phyloP scores from a whole-genome alignment of 805 yeast species.

The Candida taoyuanica region DNA sequence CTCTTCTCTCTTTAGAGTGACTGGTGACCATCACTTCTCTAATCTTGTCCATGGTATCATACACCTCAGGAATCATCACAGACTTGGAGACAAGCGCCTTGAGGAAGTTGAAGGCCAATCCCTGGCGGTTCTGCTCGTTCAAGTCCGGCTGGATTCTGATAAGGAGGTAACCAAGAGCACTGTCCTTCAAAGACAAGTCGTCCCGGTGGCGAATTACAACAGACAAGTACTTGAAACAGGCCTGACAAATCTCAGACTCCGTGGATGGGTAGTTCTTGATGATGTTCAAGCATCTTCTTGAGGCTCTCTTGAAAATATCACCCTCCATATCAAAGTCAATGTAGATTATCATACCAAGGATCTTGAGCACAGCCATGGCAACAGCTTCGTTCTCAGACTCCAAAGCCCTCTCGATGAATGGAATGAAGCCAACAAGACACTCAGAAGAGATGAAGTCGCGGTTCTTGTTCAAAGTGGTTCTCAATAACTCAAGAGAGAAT shows the following conservation, averaged over 20 bases:
- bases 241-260: conserved; percentile 73
- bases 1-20: conserved; percentile 77
- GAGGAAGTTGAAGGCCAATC: conserved; percentile 79
- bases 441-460: conserved; percentile 52
- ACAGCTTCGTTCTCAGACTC: conserved; percentile 72
- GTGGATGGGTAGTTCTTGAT: conserved; percentile 76
- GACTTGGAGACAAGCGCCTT: conserved; percentile 73
- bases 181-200: conserved; percentile 59
- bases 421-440: conserved; percentile 69
- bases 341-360: conserved; percentile 54
- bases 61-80: conserved; percentile 78
- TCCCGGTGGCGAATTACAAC: conserved; percentile 65
- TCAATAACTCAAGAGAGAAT: conserved; percentile 70
- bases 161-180: conserved; percentile 69
- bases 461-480: conserved; percentile 65
- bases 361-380: conserved; percentile 59
- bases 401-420: conserved; percentile 58
- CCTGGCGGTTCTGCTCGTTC: conserved; percentile 85
- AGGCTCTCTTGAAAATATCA: conserved; percentile 51
- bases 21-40: conserved; percentile 85
- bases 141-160: conserved; percentile 77
- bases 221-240: conserved; percentile 69
- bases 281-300: conserved; percentile 55
- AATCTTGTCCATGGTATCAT: conserved; percentile 80
- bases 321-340: conserved; percentile 53